Evolutionary conservation across 2,329 filamentous ascomycete genomes (phyloP).

Genomic region (Blastomyces percursus): DNA sequence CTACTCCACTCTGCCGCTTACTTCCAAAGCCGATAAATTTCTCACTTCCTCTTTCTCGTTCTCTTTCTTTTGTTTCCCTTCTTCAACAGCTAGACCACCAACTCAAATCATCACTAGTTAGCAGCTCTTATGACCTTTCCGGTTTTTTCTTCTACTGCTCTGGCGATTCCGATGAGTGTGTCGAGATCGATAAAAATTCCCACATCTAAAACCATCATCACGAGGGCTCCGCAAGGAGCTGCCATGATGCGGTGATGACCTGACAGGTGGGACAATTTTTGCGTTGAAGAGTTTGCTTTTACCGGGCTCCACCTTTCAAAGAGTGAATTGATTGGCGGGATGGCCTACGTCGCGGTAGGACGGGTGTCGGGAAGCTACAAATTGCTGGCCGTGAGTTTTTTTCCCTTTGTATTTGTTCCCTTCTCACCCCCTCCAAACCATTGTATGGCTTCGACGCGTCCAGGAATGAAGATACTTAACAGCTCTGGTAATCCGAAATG

Average conservation of each 20-base stretch:
- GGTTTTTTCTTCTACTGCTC: conserved; percentile 42
- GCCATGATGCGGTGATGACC: conserved; percentile 39
- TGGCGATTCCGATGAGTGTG: conserved; percentile 61
- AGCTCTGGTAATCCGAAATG: conserved; percentile 37
- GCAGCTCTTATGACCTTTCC: conserved; percentile 12
- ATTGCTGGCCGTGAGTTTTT: neutral
- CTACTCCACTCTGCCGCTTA: neutral
- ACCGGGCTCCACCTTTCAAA: neutral
- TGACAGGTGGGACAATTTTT: conserved; percentile 33
- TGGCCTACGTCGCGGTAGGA: neutral
- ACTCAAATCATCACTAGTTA: conserved; percentile 64
- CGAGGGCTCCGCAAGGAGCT: conserved; percentile 40
- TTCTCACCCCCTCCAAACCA: neutral
- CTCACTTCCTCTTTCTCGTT: conserved; percentile 14
- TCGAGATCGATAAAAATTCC: conserved; percentile 49
- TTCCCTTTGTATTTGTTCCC: conserved; percentile 1
- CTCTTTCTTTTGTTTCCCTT: conserved; percentile 20
- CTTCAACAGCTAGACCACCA: conserved; percentile 51
- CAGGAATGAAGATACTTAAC: conserved; percentile 28
- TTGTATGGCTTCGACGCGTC: neutral
- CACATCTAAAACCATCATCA: conserved; percentile 76
- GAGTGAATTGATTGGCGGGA: neutral
- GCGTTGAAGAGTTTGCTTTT: neutral
- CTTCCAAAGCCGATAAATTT: conserved; percentile 7
- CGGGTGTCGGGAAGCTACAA: neutral